Conservation (phyloP, 257 asterid genomes). For the Eustoma russellianum region DNA sequence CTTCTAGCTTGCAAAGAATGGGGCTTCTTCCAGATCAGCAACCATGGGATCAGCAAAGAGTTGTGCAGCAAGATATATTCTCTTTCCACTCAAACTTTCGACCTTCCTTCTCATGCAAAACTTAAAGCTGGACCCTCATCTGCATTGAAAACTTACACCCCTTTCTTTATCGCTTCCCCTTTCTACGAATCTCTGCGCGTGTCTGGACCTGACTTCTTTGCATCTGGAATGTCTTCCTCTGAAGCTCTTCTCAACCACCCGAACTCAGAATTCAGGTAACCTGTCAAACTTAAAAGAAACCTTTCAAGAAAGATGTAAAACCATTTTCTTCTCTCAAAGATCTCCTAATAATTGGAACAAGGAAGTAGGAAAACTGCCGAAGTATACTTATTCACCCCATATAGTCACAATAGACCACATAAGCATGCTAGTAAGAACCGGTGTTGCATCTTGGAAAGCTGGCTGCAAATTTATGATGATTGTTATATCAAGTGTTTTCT, state of each 20-base stretch:
- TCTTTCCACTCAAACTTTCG: conserved; percentile 30
- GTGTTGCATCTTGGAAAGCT: no score
- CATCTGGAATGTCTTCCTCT: conserved; percentile 47
- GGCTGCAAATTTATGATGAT: no score
- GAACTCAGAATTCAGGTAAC: conserved; percentile 42
- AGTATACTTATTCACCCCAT: no score
- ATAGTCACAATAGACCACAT: no score
- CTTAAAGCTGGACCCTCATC: conserved; percentile 52
- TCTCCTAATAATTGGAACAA: no score
- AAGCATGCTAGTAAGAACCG: no score
- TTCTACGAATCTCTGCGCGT: conserved; percentile 57
- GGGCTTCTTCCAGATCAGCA: conserved; percentile 54
- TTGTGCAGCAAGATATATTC: conserved; percentile 25
- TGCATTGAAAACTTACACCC: conserved; percentile 43
- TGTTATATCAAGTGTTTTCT: no score
- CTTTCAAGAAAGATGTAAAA: background rate
- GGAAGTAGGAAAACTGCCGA: no score
- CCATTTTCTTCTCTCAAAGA: background rate
- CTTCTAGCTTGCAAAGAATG: conserved; percentile 55
- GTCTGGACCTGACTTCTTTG: conserved; percentile 54
- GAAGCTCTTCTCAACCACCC: conserved; percentile 33
- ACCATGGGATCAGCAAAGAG: conserved; percentile 52
- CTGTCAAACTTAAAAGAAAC: background rate
- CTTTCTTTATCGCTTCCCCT: conserved; percentile 71
- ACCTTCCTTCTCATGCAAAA: conserved; percentile 50